These are phyloP conservation scores for Diutina mesorugosa DNA, from an alignment of 1,139 yeast genomes.

Conservation along the genomic window DNA sequence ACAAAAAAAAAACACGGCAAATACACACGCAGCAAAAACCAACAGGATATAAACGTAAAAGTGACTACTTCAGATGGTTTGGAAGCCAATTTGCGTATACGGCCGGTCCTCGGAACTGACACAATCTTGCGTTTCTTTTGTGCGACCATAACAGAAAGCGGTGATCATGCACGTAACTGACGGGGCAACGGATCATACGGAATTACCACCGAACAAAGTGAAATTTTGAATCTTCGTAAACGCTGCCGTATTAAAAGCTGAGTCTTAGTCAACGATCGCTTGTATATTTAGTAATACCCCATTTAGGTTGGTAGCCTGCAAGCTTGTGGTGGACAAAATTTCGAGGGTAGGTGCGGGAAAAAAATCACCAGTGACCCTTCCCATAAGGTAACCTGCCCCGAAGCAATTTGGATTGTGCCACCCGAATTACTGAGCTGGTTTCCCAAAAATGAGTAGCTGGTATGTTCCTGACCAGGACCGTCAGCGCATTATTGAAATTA, in stretches of 20 bases:
- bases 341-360: background rate
- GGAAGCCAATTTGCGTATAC: background rate
- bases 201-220: too few relatives aligned
- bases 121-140: background rate
- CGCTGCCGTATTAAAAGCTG: too few relatives aligned
- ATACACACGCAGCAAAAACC: too few relatives aligned
- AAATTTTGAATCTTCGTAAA: too few relatives aligned
- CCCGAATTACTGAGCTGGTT: background rate
- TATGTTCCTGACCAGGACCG: constrained; percentile 1
- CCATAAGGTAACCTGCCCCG: background rate
- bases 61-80: background rate
- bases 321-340: background rate
- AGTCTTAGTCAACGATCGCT: too few relatives aligned
- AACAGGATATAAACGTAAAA: background rate
- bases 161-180: background rate
- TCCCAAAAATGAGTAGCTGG: background rate
- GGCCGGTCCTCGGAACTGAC: background rate
- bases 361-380: constrained; percentile 1
- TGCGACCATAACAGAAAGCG: background rate
- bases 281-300: background rate
- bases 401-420: background rate
- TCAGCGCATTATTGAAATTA: background rate
- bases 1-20: too few relatives aligned
- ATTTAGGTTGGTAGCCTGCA: background rate
- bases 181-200: background rate